A percentile compares a stretch with the other conserved stretches of the same genome.
Conservation (phyloP, 805 yeast genomes). For the Schizosaccharomyces cryophilus region DNA sequence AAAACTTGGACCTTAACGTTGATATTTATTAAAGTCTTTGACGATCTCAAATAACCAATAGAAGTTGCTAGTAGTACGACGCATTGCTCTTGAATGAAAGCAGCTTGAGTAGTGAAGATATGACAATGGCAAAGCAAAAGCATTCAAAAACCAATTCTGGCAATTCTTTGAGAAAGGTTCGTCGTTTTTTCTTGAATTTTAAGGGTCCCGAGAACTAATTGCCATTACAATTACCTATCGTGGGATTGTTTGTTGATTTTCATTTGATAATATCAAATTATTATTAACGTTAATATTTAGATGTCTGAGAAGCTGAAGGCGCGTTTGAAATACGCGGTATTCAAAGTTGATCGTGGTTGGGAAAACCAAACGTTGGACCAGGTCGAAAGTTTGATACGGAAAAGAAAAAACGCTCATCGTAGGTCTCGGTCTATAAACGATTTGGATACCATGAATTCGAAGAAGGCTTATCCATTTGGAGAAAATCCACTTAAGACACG, state of each 20-base stretch:
- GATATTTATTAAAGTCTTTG: no score
- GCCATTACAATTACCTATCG: no score
- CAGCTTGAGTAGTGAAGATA: no score
- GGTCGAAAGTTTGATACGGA: not conserved
- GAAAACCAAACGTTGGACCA: conserved; percentile 1
- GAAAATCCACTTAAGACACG: not conserved
- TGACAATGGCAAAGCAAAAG: no score
- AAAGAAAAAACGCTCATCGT: not conserved
- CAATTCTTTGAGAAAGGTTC: not conserved
- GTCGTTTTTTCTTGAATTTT: not conserved
- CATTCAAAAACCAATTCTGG: not conserved
- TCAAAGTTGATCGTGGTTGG: conserved; percentile 1
- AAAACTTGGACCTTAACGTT: no score
- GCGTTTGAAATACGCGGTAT: not conserved
- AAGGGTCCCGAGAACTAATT: no score
- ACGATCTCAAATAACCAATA: no score
- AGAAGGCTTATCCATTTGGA: not conserved
- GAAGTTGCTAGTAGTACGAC: no score
- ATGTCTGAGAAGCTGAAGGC: not conserved
- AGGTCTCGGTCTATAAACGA: not conserved
- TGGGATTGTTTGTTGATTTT: no score
- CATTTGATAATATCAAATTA: not conserved
- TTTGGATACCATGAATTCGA: not conserved
- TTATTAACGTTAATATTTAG: not conserved
- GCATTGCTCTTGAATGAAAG: no score